Evolutionary conservation across 2,329 filamentous ascomycete species (phyloP).

Genomic region (Arthrinium puccinioides): DNA sequence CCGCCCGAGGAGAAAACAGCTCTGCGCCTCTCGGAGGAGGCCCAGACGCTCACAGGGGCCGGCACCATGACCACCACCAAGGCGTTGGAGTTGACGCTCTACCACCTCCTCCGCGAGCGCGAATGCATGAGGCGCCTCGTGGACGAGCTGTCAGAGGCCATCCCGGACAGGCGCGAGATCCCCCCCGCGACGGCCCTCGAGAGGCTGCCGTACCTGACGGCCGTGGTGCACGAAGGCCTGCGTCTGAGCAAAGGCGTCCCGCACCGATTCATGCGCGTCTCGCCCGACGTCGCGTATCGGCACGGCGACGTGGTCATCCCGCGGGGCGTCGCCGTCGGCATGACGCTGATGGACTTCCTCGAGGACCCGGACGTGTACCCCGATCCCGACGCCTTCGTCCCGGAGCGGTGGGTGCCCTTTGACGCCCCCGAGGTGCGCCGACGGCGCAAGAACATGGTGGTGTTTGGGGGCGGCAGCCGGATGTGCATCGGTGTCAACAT

Average conservation of each 20-base stretch:
- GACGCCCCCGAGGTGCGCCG: not conserved
- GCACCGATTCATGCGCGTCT: conserved; percentile 20
- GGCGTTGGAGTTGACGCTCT: conserved; percentile 7
- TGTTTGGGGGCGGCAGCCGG: conserved; percentile 5
- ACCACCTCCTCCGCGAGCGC: conserved; percentile 9
- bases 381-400: not conserved
- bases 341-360: conserved; percentile 3
- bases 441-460: conserved; percentile 1
- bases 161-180: conserved; percentile 2
- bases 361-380: not conserved
- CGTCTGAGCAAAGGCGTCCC: conserved; percentile 30
- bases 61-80: conserved; percentile 10
- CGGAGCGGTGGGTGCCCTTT: conserved; percentile 4
- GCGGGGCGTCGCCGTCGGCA: conserved; percentile 1
- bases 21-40: conserved; percentile 6
- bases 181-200: conserved; percentile 12
- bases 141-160: conserved; percentile 3
- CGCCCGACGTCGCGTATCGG: conserved; percentile 12
- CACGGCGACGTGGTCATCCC: conserved; percentile 1
- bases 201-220: conserved; percentile 22
- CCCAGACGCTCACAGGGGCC: conserved; percentile 7
- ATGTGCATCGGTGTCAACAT: conserved; percentile 6
- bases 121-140: conserved; percentile 3
- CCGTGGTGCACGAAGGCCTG: conserved; percentile 24
- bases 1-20: conserved; percentile 11